These are phyloP conservation scores for Hericium alpestre DNA, from an alignment of 768 basidiomycete genomes.

Conservation along the genomic window DNA sequence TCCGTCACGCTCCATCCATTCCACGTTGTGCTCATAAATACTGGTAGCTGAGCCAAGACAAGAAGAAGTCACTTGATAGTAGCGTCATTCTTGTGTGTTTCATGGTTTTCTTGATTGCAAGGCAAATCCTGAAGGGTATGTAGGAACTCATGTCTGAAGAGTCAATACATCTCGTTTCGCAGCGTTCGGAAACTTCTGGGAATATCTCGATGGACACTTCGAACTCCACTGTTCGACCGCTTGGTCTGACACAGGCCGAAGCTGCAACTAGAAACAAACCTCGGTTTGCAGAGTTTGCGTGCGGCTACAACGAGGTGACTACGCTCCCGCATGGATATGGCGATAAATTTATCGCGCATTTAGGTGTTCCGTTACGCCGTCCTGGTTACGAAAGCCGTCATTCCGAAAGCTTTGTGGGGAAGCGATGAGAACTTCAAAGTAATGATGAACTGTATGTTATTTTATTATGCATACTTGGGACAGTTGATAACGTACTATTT, in stretches of 20 bases:
- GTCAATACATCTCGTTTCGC: constrained; percentile 44
- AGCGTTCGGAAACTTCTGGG: constrained; percentile 26
- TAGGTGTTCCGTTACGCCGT: constrained; percentile 66
- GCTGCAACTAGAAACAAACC: constrained; percentile 42
- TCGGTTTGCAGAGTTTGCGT: constrained; percentile 70
- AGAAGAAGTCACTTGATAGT: constrained; percentile 40
- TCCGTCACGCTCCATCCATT: too few relatives aligned
- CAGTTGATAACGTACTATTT: not conserved
- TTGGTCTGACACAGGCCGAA: constrained; percentile 36
- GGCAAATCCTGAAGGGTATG: not conserved
- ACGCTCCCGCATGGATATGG: not conserved
- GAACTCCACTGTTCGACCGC: constrained; percentile 15
- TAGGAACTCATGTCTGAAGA: constrained; percentile 74
- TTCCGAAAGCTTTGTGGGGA: constrained; percentile 77
- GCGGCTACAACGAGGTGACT: constrained; percentile 50
- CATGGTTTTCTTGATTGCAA: not conserved
- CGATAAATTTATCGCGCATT: not conserved
- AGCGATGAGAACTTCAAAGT: constrained; percentile 50
- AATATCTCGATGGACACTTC: constrained; percentile 43
- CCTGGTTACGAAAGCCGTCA: constrained; percentile 52
- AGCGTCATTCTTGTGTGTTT: constrained; percentile 49
- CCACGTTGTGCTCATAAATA: not conserved
- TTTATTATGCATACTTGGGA: not conserved
- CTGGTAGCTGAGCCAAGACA: constrained; percentile 28
- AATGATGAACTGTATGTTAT: constrained; percentile 38